Conservation (phyloP, 2,329 filamentous ascomycete genomes). For the Fusarium aywerte region DNA sequence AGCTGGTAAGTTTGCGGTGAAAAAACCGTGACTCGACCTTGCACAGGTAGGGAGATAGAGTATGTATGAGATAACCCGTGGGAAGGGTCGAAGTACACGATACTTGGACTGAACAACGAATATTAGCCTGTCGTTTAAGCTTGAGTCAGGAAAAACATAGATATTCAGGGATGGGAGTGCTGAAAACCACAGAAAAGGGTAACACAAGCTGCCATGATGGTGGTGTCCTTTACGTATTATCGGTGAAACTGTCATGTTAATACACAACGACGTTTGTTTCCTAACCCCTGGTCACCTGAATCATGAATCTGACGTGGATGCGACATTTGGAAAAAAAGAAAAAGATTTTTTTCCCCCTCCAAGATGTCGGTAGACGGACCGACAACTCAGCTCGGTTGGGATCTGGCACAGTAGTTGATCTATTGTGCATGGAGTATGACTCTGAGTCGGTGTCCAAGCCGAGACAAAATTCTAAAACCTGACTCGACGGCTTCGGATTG, state of each 20-base stretch:
- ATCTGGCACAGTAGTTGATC: conserved; percentile 27
- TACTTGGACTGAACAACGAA: conserved; percentile 14
- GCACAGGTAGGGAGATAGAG: conserved; percentile 5
- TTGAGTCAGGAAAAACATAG: conserved; percentile 29
- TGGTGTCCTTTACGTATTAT: conserved; percentile 3
- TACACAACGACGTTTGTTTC: conserved; percentile 13
- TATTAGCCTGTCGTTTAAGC: conserved; percentile 7
- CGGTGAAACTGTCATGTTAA: conserved; percentile 22
- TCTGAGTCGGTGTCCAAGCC: conserved; percentile 23
- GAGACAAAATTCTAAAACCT: conserved; percentile 9
- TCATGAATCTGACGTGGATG: conserved; percentile 33
- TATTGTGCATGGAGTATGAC: conserved; percentile 21
- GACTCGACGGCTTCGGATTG: conserved; percentile 30
- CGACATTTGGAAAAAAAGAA: conserved; percentile 4
- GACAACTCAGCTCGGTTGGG: conserved; percentile 36
- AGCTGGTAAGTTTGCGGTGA: conserved; percentile 35
- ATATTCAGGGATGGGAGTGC: conserved; percentile 16
- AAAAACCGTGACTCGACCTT: conserved; percentile 20
- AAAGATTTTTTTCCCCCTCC: conserved; percentile 19
- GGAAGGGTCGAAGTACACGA: conserved; percentile 22
- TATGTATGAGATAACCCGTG: neutral
- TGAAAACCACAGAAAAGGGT: conserved; percentile 14
- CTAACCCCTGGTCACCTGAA: conserved; percentile 28
- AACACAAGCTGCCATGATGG: conserved; percentile 20
- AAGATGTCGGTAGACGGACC: conserved; percentile 25